Conservation (phyloP, 768 basidiomycete species). For the Cyclocybe aegerita region DNA sequence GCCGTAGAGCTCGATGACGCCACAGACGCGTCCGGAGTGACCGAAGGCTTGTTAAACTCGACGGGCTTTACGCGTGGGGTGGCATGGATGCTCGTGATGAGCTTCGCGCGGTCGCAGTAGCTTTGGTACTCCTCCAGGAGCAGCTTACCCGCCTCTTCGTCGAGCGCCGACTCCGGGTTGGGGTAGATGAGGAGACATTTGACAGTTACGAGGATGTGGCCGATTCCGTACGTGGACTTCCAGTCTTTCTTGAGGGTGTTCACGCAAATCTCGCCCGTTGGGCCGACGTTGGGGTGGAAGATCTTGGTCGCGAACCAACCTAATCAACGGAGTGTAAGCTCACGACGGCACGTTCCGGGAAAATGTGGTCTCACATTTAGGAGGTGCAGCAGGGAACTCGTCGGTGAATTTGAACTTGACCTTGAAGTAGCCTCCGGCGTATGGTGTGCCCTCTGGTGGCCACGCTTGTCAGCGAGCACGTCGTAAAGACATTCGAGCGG, state of each 20-base stretch:
- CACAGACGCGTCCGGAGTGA: slow-evolving; percentile 16
- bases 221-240: slow-evolving; percentile 89
- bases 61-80: slow-evolving; percentile 72
- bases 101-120: slow-evolving; percentile 82
- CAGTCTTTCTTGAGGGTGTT: slow-evolving; percentile 98
- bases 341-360: not conserved
- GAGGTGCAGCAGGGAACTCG: slow-evolving; percentile 91
- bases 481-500: slow-evolving; percentile 14
- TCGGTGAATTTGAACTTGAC: slow-evolving; percentile 88
- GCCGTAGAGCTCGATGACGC: slow-evolving; percentile 7
- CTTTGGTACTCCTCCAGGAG: slow-evolving; percentile 86
- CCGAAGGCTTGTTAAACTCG: slow-evolving; percentile 61
- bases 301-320: slow-evolving; percentile 94
- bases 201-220: slow-evolving; percentile 88
- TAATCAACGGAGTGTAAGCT: slow-evolving; percentile 25
- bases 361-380: slow-evolving; percentile 70
- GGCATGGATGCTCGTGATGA: slow-evolving; percentile 92
- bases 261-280: slow-evolving; percentile 90
- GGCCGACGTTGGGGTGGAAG: slow-evolving; percentile 95
- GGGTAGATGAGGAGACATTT: slow-evolving; percentile 97
- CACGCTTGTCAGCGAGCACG: slow-evolving; percentile 20
- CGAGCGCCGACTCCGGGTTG: slow-evolving; percentile 93
- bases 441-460: slow-evolving; percentile 58
- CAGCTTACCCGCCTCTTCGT: slow-evolving; percentile 94
- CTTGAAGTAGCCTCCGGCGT: slow-evolving; percentile 65